Percentiles rank a stretch among this genome's conserved stretches.
Conservation (phyloP, 1,284 basidiomycete species). For the Pulveroboletus sp. region DNA sequence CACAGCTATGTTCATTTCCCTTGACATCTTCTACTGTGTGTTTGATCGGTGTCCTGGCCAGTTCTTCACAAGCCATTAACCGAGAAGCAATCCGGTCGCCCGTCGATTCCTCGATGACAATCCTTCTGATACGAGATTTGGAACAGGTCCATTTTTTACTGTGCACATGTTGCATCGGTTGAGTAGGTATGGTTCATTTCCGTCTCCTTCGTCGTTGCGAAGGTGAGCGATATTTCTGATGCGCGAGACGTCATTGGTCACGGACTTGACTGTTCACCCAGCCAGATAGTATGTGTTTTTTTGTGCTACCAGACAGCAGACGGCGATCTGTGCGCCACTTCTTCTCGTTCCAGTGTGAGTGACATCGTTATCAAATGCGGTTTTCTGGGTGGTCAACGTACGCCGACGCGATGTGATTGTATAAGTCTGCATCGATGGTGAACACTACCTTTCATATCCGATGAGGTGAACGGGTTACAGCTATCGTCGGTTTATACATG, state of each 20-base stretch:
- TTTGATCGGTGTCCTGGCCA: constrained; percentile 84
- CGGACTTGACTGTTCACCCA: neutral
- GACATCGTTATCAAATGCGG: neutral
- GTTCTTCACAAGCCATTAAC: constrained; percentile 77
- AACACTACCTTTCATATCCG: constrained; percentile 54
- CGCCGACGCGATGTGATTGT: neutral
- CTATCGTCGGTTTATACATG: constrained; percentile 74
- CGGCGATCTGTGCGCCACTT: constrained; percentile 23
- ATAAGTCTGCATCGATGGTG: constrained; percentile 3
- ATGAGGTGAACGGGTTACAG: constrained; percentile 78
- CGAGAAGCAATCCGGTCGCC: constrained; percentile 82
- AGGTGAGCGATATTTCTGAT: constrained; percentile 41
- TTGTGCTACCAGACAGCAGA: constrained; percentile 11
- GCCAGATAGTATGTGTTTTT: constrained; percentile 34
- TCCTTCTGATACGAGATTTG: constrained; percentile 70
- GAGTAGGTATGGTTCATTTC: constrained; percentile 73
- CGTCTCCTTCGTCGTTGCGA: constrained; percentile 73
- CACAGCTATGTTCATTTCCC: constrained; percentile 75
- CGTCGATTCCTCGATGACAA: constrained; percentile 68
- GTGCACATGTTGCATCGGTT: constrained; percentile 5
- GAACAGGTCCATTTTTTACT: constrained; percentile 40
- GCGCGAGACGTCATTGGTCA: constrained; percentile 19
- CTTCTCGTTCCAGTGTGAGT: constrained; percentile 63
- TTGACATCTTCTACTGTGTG: constrained; percentile 76
- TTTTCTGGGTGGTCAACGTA: neutral